These are phyloP conservation scores for Cudoniella acicularis DNA, from an alignment of 495 filamentous ascomycete species.

Conservation along the genomic window DNA sequence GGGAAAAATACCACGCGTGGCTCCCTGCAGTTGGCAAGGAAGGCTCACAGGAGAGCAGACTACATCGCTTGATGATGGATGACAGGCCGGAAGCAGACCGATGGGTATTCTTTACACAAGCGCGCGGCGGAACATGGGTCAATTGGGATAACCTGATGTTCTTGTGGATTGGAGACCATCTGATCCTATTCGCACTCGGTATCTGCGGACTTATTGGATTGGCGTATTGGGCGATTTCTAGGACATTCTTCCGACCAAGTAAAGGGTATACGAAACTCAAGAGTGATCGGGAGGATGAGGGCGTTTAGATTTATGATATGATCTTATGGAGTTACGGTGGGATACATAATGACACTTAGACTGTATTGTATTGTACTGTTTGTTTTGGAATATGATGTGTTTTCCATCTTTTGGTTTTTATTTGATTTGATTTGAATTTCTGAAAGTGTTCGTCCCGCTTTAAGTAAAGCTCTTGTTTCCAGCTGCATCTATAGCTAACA, in stretches of 20 bases:
- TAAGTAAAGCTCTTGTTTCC: too few species aligned
- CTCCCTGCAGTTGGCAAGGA: constrained; percentile 4
- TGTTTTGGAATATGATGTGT: too few species aligned
- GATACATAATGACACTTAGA: too few species aligned
- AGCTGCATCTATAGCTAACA: too few species aligned
- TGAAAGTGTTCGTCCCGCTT: too few species aligned
- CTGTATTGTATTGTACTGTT: too few species aligned
- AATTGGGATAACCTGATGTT: constrained; percentile 33
- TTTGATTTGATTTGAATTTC: too few species aligned
- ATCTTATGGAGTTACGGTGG: too few species aligned
- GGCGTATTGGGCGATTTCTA: not conserved
- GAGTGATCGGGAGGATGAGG: not conserved
- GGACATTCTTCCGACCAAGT: not conserved
- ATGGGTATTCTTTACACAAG: constrained; percentile 41
- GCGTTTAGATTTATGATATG: not conserved
- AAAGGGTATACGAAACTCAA: not conserved
- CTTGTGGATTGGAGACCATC: constrained; percentile 33
- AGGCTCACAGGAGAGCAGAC: constrained; percentile 13
- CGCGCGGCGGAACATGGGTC: constrained; percentile 39
- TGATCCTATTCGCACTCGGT: constrained; percentile 18
- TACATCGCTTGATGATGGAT: constrained; percentile 41
- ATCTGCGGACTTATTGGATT: not conserved
- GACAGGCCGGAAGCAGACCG: constrained; percentile 31
- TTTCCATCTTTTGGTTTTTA: too few species aligned
- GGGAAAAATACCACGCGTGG: constrained; percentile 60